Evolutionary conservation across 1,284 basidiomycete species (phyloP), one percentile per base, ranked within the genome.

Genomic region (Kalmanozyma brasiliensis): DNA sequence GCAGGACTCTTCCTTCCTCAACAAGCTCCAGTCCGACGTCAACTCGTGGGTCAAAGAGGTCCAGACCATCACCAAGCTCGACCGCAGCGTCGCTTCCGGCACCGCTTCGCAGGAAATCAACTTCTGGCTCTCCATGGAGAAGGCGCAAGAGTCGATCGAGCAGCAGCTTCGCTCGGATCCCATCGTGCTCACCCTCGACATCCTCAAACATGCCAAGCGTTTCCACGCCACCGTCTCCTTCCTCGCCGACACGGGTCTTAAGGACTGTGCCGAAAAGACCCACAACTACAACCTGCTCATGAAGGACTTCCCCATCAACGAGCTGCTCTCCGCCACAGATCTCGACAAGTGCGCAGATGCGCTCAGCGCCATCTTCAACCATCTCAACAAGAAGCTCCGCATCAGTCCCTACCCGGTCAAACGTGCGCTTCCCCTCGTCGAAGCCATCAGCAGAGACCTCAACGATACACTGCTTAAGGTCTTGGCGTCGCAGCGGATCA

Each of bases 11-110:
- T 85, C 89, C 1, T 98, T 99, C 85, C 89, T 98, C 52, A 98
- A 98, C 82, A 89, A 90, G 33, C 87, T 99, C 2, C 95, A 98
- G 78, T 87, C 88, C 13, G 92, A 98, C 73, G 95, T 98, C 76
- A 98, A 98, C 82, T 87, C 89, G 17, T 99, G 95, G 96, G 96
- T 98, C 84, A 97, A 97, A 84, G 91, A 94, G 55, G 95, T 98
- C 49, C 95, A 98, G 83, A 89, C 91, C 0, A 93, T 98, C 56
- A 98, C 96, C 16, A 96, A 95, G 80, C 88, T 98, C 16, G 82
- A 81, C 23, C 87, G 95, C 29, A 94, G 98, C 76, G 94, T 98
- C n/a, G 87, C 90, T 1, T 92, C 91, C 2, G 96, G 95, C 1
- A 98, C 94, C 0, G 94, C 96, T 1, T 94, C 93, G 1, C 96